Base-by-base conservation (phyloP, 176 grass and related monocot species). In the Dactylis glomerata region DNA sequence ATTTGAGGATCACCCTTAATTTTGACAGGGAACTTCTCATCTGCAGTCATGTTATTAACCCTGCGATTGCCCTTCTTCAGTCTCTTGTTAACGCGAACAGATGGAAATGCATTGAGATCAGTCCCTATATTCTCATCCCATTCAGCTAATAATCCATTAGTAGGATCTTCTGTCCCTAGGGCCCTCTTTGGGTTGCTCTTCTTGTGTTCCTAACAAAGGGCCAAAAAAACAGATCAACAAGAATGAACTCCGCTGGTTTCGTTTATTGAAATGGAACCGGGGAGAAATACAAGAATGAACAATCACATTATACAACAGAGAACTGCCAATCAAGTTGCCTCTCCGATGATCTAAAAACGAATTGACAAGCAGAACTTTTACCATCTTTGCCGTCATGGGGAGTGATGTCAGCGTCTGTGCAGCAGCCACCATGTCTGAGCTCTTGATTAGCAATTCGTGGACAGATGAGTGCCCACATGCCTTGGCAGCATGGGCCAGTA, bases 401-500 rank as follows among this genome's bases (percentile, higher is more conserved):
- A 68, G 57, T 61, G 81, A 63, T 59, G 34, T 81, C 73, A 59
- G 84, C 4, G 59, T 61, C 68, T 87, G 86, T 5, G 83, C 83
- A 16, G 92, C 92, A 86, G 81, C 71, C 54, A 94, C 79, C 54
- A 54, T 80, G 0, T 94, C 86, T 59, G 54, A 50, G 32, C 92
- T 84, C 24, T 82, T 91, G 23, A 81, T 80, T 61, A 98, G 75
- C 79, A 98, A 82, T 41, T 98, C 87, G 81, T 75, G 88, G 63
- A 98, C 95, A 19, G 95, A 98, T 37, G 68, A 27, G 68, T 71
- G 68, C 38, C 75, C 96, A 3, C 91, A 93, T 75, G 96, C 93
- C 83, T 98, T 98, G 38, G 92, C 96, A 9, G 91, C 68, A 42
- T 98, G 93, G 56, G 92, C 81, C 68, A 98, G 77, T 42, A 98